Evolutionary conservation across 257 asterid genomes (phyloP), one percentile per base, ranked within the genome.

Genomic region (Cinchona pubescens): DNA sequence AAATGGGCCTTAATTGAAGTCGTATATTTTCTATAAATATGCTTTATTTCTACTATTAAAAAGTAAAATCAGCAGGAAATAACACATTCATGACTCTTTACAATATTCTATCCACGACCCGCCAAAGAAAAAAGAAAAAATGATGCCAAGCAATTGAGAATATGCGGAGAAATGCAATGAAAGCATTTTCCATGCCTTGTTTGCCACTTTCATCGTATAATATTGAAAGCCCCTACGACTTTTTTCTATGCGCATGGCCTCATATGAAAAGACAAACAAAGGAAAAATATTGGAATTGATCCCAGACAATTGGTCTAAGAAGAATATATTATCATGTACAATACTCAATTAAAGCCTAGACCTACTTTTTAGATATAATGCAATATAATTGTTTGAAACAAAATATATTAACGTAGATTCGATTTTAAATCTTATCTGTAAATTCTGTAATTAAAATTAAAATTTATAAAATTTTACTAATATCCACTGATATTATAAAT

Each of bases 161-260:
- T 82, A 81, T 73, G 87, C 74, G 73, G 78, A 73, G 75, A 78
- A 75, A 66, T 43, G 80, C 3, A 68, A 46, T 13, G 65, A 73
- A 72, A 67, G 82, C 83, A 72, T 58, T 75, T 38, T 51, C 42
- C 79, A 55, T 74, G 82, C 83, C 72, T 79, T 79, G 85, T 81
- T 77, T 78, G 76, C 76, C 84, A 69, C 79, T 48, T 78, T 58
- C 79, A 56, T 37, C 2, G 72, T 46, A 49, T 59, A 10, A 30
- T 43, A 69, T 56, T 56, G 59, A 69, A 59, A 60, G 32, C 42
- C 45, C 53, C 25, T 43, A 35, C 62, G 66, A 77, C 70, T 61
- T 72, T 38, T 11, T 77, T 77, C 76, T 61, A 77, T 66, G 5
- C 30, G 16, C 14, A 34, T 65, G 56, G 59, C 53, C 35, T 64